Percentiles rank a stretch among this genome's conserved stretches.
These are phyloP conservation scores for Mollisiaceae sp. DNA, from an alignment of 2,329 filamentous ascomycete species.

Conservation along the genomic window DNA sequence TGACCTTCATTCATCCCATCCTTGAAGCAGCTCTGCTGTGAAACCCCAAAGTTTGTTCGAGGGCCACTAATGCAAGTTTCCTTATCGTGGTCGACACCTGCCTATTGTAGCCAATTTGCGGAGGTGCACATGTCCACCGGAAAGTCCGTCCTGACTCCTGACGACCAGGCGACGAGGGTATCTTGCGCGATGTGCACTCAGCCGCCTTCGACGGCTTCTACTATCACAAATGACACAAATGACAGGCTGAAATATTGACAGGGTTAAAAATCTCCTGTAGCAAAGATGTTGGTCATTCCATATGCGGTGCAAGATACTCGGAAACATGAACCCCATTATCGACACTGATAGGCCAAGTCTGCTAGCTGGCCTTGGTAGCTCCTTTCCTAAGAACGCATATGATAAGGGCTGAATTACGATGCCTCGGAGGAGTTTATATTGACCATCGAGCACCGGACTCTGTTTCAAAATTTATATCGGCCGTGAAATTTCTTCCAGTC, in stretches of 20 bases:
- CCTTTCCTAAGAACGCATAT: background rate
- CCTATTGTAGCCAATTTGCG: slow-evolving; percentile 1
- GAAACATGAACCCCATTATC: background rate
- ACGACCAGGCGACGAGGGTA: background rate
- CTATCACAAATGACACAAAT: slow-evolving; percentile 1
- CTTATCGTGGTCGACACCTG: slow-evolving; percentile 18
- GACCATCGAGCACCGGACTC: background rate
- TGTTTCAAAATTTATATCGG: background rate
- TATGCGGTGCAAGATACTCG: background rate
- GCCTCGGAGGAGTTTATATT: slow-evolving; percentile 12
- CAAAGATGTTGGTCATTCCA: background rate
- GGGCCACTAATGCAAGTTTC: background rate
- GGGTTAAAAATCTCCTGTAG: slow-evolving; percentile 8
- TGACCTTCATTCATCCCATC: background rate
- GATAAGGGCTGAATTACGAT: slow-evolving; percentile 9
- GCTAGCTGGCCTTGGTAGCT: background rate
- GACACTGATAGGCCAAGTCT: slow-evolving; percentile 3
- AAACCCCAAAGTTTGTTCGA: background rate
- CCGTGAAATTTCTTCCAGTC: background rate
- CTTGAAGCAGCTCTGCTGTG: background rate
- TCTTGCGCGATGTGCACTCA: slow-evolving; percentile 2
- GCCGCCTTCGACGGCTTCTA: background rate
- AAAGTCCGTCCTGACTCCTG: background rate
- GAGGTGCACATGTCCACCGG: slow-evolving; percentile 2
- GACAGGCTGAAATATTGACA: background rate